Base-by-base conservation (phyloP, 2,329 filamentous ascomycete genomes). In the Blastomyces percursus region DNA sequence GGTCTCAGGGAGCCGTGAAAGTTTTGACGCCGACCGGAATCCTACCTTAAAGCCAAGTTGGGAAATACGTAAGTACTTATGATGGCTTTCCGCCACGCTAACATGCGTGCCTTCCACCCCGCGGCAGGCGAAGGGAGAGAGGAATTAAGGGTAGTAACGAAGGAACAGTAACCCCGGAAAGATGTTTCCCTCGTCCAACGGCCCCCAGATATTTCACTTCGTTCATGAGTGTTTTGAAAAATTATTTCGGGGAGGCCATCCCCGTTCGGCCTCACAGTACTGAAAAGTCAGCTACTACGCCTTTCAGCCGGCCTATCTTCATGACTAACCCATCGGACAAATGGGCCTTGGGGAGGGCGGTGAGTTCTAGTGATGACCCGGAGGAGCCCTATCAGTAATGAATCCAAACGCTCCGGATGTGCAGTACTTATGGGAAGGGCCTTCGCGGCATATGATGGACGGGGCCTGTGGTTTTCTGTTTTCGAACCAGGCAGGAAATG, bases 401-500 rank as follows among this genome's bases (percentile, higher is more conserved):
- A 65, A 61, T 66, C 16, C 21, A 40, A 0, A 59, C 59, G 9
- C 50, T 62, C 9, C 67, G 64, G 66, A 35, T 42, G 48, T 66
- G 4, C 27, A 30, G 27, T 30, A 68, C 54, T 61, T 67, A 42
- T 64, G 64, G 16, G 64, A 68, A 42, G 61, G 61, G 3, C 62
- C 62, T 5, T 38, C 38, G 7, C 2, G 51, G 1, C 24, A 16
- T 8, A 30, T 63, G 2, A 46, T 44, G 21, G 64, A 65, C 60
- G 66, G 66, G 9, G 48, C 52, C 16, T 63, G 64, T 54, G 65
- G 65, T 1, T 65, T 63, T 9, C 60, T 61, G 0, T 61, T 66
- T 19, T 66, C 63, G 64, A 52, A 63, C 59, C 21, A 46, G n/a
- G 35, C 64, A 59, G 21, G 59, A n/a, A 57, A 64, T 8, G 61